Percentiles rank a stretch among this genome's conserved stretches.
Conservation (phyloP, 805 yeast species). For the Wickerhamiella hasegawae region DNA sequence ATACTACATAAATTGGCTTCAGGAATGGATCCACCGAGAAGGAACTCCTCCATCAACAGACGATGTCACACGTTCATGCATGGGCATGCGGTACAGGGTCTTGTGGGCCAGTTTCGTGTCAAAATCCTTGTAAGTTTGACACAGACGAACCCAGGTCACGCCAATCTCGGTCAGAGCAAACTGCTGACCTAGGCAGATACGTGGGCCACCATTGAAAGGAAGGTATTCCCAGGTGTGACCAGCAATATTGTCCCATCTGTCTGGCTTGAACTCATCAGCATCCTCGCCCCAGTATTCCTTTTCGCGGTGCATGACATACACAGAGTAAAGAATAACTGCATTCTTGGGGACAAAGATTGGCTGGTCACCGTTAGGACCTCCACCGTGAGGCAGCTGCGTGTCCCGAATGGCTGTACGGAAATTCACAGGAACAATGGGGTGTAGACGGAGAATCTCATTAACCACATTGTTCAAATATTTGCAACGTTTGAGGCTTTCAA, state of each 20-base stretch:
- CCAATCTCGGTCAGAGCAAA: slow-evolving; percentile 35
- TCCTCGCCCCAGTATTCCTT: slow-evolving; percentile 26
- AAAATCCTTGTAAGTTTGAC: slow-evolving; percentile 1
- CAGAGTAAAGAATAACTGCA: slow-evolving; percentile 22
- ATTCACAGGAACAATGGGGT: slow-evolving; percentile 32
- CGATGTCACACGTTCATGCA: slow-evolving; percentile 3
- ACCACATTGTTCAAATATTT: slow-evolving; percentile 29
- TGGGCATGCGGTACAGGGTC: neutral
- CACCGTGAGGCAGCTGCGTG: slow-evolving; percentile 35
- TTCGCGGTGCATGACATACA: slow-evolving; percentile 26
- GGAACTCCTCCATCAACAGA: slow-evolving; percentile 6
- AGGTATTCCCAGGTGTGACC: slow-evolving; percentile 32
- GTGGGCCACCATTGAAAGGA: slow-evolving; percentile 41
- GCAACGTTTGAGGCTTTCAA: slow-evolving; percentile 28
- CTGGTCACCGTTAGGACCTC: slow-evolving; percentile 23
- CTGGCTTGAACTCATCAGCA: slow-evolving; percentile 27
- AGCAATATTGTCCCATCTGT: slow-evolving; percentile 17
- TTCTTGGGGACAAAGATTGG: slow-evolving; percentile 28
- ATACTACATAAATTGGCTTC: too few species aligned
- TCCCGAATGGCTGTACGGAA: slow-evolving; percentile 27
- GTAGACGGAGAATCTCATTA: slow-evolving; percentile 30
- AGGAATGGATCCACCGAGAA: neutral
- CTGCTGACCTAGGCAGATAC: slow-evolving; percentile 41
- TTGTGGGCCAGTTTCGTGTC: neutral
- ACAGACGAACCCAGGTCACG: slow-evolving; percentile 5